Percentiles rank a stretch among this genome's conserved stretches.
Evolutionary conservation across 176 grass and related monocot species (phyloP).

Genomic region (Bromus sterilis): DNA sequence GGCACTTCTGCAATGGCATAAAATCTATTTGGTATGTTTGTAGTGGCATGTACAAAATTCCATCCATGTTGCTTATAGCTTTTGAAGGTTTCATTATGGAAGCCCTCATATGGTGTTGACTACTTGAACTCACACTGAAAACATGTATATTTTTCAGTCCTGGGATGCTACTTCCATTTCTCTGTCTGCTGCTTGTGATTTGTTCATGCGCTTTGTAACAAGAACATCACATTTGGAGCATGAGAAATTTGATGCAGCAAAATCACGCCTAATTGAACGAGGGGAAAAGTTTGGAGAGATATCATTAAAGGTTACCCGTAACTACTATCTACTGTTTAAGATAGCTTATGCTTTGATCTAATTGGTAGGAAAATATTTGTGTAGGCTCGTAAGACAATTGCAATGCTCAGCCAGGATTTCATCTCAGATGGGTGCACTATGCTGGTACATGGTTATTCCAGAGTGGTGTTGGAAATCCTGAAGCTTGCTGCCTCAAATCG

Average conservation of each 20-base stretch:
- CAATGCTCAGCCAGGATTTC: constrained; percentile 93
- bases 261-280: constrained; percentile 74
- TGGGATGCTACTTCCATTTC: constrained; percentile 95
- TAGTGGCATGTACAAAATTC: not conserved
- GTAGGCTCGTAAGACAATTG: constrained; percentile 91
- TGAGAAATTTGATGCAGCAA: constrained; percentile 90
- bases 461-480: constrained; percentile 86
- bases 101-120: not conserved
- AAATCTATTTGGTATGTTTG: not conserved
- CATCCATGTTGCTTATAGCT: not conserved
- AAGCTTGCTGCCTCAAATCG: constrained; percentile 79
- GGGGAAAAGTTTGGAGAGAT: constrained; percentile 99
- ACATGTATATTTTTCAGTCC: constrained; percentile 40
- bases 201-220: constrained; percentile 96
- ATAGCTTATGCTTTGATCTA: not conserved
- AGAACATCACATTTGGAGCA: constrained; percentile 90
- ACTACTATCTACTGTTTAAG: not conserved
- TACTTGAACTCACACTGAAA: not conserved
- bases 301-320: constrained; percentile 65
- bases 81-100: not conserved
- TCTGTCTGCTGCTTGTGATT: constrained; percentile 80
- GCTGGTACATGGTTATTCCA: constrained; percentile 82
- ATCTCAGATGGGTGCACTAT: constrained; percentile 85
- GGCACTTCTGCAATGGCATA: not conserved
- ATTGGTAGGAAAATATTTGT: not conserved